These are phyloP conservation scores for Thyridium curvatum DNA, from an alignment of 2,329 filamentous ascomycete genomes.

Conservation along the genomic window DNA sequence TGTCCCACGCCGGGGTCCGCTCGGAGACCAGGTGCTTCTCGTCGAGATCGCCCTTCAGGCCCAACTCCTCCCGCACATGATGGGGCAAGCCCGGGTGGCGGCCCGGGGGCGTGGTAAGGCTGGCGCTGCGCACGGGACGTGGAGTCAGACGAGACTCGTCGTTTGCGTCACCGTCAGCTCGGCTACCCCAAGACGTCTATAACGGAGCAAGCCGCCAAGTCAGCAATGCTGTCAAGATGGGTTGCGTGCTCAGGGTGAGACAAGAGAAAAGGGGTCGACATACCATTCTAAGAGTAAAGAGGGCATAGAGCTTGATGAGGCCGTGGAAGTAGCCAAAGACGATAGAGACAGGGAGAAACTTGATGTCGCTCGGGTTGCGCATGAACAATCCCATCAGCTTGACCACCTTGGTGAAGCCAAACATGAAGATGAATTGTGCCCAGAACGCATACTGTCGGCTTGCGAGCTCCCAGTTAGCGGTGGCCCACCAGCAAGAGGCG, in stretches of 20 bases:
- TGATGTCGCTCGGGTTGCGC: constrained; percentile 73
- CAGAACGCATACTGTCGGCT: constrained; percentile 50
- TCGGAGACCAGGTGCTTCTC: constrained; percentile 3
- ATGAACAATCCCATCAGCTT: constrained; percentile 85
- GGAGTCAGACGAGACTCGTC: constrained; percentile 34
- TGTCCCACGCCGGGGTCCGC: constrained; percentile 5
- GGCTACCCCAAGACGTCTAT: constrained; percentile 92
- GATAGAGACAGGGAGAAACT: constrained; percentile 78
- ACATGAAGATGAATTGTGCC: constrained; percentile 67
- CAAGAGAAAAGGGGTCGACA: constrained; percentile 23
- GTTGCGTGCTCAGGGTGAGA: too few species aligned
- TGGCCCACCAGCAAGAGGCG: constrained; percentile 62
- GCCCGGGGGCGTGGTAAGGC: constrained; percentile 36
- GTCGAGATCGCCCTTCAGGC: neutral
- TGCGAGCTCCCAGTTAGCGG: constrained; percentile 49
- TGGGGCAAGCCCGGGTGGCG: constrained; percentile 19
- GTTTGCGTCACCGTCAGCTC: constrained; percentile 83
- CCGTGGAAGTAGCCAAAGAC: constrained; percentile 91
- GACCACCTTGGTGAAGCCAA: constrained; percentile 78
- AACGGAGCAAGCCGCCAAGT: too few species aligned
- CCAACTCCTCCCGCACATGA: too few species aligned
- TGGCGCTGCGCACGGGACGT: constrained; percentile 8
- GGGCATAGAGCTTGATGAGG: constrained; percentile 83
- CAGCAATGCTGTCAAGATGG: too few species aligned
- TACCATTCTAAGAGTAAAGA: constrained; percentile 78